Evolutionary conservation across 1,139 yeast species (phyloP), one percentile per base, ranked within the genome.

Genomic region (Blastobotrys indianensis): DNA sequence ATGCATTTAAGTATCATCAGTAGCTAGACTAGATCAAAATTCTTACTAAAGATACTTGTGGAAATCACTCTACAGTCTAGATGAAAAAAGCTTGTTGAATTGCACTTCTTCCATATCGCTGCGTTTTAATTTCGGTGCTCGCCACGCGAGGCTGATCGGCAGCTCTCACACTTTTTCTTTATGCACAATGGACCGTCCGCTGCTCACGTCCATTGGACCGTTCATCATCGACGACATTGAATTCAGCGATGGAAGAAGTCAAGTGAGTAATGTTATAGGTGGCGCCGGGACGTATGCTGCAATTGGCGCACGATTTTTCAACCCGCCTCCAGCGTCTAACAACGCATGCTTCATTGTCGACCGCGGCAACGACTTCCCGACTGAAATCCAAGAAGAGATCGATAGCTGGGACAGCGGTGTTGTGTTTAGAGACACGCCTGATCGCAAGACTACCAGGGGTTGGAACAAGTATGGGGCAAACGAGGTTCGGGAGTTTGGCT

Each of bases 241-340:
- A 47, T 81, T 77, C 57, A 72, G 76, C 0, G 60, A 65, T 5
- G 65, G 69, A 17, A 67, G 73, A 5, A 62, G 65, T 1, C 58
- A 76, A 0, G 76, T 77, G 25, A 61, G 64, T 43, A 68, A 85
- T 58, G 72, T 88, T 7, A 72, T 86, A 37, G 97, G 97, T 0
- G 97, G 97, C 0, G 97, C 90, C 1, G 97, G 95, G 0, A 77
- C 92, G 0, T 90, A 77, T 61, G 88, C 90, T 1, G 77, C 81
- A 1, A 69, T 83, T n/a, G 96, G 96, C 0, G 81, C 86, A 0
- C 67, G 94, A 17, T 70, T 81, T 42, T 60, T 75, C 13, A 69
- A 79, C 1, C 62, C 76, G 6, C 74, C 77, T 0, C 37, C 35
- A 3, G 48, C 59, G 0, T 70, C 77, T 1, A 49, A 54, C 1